These are phyloP conservation scores for Paracoccidioides brasiliensis DNA, from an alignment of 2,329 filamentous ascomycete genomes.

Conservation along the genomic window DNA sequence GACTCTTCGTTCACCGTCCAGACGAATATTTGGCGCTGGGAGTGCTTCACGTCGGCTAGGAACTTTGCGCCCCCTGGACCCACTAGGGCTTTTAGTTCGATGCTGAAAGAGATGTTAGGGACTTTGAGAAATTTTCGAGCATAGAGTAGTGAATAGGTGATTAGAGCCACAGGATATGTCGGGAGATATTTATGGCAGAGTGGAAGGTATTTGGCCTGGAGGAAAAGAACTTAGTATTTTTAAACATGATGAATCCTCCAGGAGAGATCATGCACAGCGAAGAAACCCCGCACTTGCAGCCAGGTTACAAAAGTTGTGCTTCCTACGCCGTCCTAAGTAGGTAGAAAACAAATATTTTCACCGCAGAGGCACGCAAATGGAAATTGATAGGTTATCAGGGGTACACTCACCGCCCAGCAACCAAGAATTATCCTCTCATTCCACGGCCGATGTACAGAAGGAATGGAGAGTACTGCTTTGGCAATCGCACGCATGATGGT, in stretches of 20 bases:
- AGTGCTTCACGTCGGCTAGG: conserved; percentile 44
- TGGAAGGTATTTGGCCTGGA: conserved; percentile 52
- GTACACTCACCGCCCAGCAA: conserved; percentile 64
- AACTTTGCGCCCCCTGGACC: conserved; percentile 56
- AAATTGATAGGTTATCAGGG: conserved; percentile 48
- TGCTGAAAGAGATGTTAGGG: conserved; percentile 63
- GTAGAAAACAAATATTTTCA: not conserved
- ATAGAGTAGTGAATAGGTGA: conserved; percentile 39
- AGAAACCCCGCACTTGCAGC: no score
- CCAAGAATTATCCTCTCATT: conserved; percentile 61
- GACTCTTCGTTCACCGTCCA: conserved; percentile 79
- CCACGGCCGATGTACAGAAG: conserved; percentile 47
- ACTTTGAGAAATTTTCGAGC: conserved; percentile 56
- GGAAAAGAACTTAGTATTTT: not conserved
- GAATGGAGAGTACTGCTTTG: conserved; percentile 45
- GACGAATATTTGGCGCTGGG: conserved; percentile 50
- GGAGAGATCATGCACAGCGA: no score
- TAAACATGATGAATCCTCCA: no score
- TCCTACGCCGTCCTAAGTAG: not conserved
- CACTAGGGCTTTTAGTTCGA: conserved; percentile 55
- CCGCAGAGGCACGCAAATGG: conserved; percentile 26
- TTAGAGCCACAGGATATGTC: conserved; percentile 26
- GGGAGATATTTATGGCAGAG: conserved; percentile 44
- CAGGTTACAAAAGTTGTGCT: no score
- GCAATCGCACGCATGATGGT: conserved; percentile 59